Evolutionary conservation across 2,329 filamentous ascomycete species (phyloP).

Genomic region (Aureobasidium sp.): DNA sequence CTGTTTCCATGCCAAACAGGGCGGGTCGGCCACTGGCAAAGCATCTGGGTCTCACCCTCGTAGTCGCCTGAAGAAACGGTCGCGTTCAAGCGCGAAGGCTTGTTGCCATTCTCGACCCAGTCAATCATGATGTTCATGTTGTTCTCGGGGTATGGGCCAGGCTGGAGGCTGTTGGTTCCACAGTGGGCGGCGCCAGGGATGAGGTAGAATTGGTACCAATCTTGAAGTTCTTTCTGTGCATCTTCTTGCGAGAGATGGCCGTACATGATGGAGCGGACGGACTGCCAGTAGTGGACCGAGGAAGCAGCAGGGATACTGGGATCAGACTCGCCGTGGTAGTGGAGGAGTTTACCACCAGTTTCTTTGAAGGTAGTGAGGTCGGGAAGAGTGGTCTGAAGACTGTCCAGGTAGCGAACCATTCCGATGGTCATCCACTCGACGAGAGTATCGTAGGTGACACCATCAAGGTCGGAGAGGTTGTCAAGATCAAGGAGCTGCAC

Average conservation of each 20-base stretch:
- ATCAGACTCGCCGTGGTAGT: slow-evolving; percentile 54
- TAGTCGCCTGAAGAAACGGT: slow-evolving; percentile 25
- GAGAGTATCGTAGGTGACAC: slow-evolving; percentile 51
- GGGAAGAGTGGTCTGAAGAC: slow-evolving; percentile 47
- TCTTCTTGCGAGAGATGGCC: not conserved
- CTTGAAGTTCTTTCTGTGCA: slow-evolving; percentile 32
- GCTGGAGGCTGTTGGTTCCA: slow-evolving; percentile 34
- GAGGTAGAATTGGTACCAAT: slow-evolving; percentile 51
- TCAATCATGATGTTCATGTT: slow-evolving; percentile 44
- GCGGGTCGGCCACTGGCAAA: slow-evolving; percentile 40
- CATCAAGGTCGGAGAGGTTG: slow-evolving; percentile 39
- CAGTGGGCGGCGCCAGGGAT: slow-evolving; percentile 51
- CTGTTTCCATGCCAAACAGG: slow-evolving; percentile 35
- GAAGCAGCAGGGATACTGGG: slow-evolving; percentile 46
- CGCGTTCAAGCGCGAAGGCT: slow-evolving; percentile 40
- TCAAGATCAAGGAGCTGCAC: slow-evolving; percentile 35
- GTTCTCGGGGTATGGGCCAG: slow-evolving; percentile 37
- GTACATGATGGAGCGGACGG: slow-evolving; percentile 47
- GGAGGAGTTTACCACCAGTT: slow-evolving; percentile 49
- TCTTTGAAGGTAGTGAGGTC: slow-evolving; percentile 47
- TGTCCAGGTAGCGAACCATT: slow-evolving; percentile 44
- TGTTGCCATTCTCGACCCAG: slow-evolving; percentile 46
- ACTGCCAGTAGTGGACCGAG: slow-evolving; percentile 50
- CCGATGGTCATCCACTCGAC: slow-evolving; percentile 48
- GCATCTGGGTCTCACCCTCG: slow-evolving; percentile 30